Conservation (phyloP, 805 yeast genomes). For the Tetrapisispora fleetii region DNA sequence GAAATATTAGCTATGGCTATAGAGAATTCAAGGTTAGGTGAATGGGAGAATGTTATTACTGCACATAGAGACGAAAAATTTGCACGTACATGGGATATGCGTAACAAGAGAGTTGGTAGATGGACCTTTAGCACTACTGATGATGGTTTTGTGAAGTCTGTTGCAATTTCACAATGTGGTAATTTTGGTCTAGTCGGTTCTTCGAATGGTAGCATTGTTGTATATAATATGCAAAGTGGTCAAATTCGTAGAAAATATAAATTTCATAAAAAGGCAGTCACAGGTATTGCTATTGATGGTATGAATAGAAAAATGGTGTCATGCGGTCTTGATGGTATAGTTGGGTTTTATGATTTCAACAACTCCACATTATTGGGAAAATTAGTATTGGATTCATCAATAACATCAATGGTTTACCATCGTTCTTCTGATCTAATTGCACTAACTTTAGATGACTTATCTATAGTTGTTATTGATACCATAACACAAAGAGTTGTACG, state of each 20-base stretch:
- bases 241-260: constrained; percentile 56
- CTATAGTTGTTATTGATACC: constrained; percentile 74
- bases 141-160: constrained; percentile 62
- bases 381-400: constrained; percentile 62
- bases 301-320: constrained; percentile 84
- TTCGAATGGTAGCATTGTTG: constrained; percentile 71
- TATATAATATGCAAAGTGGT: constrained; percentile 91
- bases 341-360: constrained; percentile 80
- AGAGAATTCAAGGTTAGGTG: constrained; percentile 66
- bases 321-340: constrained; percentile 78
- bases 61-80: constrained; percentile 74
- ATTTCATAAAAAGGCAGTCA: constrained; percentile 68
- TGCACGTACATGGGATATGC: constrained; percentile 88
- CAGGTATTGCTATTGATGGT: constrained; percentile 83
- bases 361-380: constrained; percentile 58
- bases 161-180: constrained; percentile 84
- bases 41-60: constrained; percentile 90
- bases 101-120: constrained; percentile 69
- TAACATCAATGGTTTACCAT: constrained; percentile 70
- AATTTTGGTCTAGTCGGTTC: constrained; percentile 92
- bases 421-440: constrained; percentile 78
- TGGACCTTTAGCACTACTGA: constrained; percentile 67
- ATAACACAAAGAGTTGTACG: constrained; percentile 76
- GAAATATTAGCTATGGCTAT: constrained; percentile 64
- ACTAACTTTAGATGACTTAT: constrained; percentile 73